These are phyloP conservation scores for Erythrophleum fordii DNA, from an alignment of 306 rosid species.

Conservation along the genomic window DNA sequence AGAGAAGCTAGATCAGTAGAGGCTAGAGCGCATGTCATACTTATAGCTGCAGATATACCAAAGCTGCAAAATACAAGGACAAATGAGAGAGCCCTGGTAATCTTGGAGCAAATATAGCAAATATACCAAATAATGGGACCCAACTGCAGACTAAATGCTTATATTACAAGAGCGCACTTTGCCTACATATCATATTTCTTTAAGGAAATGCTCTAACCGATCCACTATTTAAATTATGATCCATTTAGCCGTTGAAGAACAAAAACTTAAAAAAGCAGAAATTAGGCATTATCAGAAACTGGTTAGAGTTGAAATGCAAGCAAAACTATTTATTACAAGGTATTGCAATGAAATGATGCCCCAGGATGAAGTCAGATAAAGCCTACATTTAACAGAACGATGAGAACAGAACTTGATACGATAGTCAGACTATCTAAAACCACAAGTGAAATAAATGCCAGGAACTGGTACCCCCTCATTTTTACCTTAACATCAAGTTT, in stretches of 20 bases:
- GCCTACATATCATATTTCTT: background rate
- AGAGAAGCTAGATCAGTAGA: background rate
- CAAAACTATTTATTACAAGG: background rate
- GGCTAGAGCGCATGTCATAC: background rate
- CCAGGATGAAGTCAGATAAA: background rate
- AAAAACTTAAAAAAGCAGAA: background rate
- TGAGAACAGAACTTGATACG: background rate
- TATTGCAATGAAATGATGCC: background rate
- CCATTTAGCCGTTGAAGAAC: background rate
- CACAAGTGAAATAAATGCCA: conserved; percentile 19
- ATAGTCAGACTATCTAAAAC: conserved; percentile 19
- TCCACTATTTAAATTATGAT: background rate
- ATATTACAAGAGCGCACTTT: background rate
- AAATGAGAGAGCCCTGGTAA: conserved; percentile 15
- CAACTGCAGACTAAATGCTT: background rate
- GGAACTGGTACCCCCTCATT: conserved; percentile 21
- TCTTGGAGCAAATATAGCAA: conserved; percentile 16
- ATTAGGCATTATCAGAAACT: background rate
- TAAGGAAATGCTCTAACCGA: background rate
- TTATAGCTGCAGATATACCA: background rate
- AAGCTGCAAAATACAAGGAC: background rate
- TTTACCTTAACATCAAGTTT: conserved; percentile 78
- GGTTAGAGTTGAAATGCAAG: background rate
- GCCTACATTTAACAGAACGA: conserved; percentile 8
- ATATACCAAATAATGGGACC: background rate